Evolutionary conservation across 176 grass and related monocot species (phyloP).

Genomic region (Ampelocalamus luodianensis): DNA sequence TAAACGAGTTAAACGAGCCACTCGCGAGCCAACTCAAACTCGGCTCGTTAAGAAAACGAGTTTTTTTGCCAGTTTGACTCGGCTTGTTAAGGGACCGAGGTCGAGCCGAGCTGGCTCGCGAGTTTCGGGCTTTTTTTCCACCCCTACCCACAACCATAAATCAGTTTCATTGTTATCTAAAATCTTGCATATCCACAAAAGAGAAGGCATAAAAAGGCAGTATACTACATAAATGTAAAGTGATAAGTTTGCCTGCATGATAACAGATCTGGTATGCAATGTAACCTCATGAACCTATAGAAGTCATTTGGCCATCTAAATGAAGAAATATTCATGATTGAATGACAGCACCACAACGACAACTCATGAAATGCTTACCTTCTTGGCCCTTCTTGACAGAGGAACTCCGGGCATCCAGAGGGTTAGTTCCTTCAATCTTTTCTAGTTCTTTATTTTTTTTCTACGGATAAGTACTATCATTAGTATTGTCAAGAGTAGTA

Average conservation of each 20-base stretch:
- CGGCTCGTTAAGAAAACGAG: no score
- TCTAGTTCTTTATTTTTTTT: slow-evolving; percentile 78
- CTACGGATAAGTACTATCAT: slow-evolving; percentile 77
- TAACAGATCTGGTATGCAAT: slow-evolving; percentile 22
- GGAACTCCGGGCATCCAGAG: slow-evolving; percentile 47
- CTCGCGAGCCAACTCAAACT: no score
- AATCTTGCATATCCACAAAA: not conserved
- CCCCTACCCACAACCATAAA: not conserved
- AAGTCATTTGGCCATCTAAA: slow-evolving; percentile 25
- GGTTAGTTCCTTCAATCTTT: slow-evolving; percentile 56
- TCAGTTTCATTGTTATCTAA: not conserved
- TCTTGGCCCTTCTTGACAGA: slow-evolving; percentile 65
- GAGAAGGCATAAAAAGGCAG: not conserved
- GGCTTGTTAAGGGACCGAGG: no score
- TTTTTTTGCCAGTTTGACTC: no score
- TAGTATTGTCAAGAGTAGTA: no score
- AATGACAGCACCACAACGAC: not conserved
- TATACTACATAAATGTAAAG: not conserved
- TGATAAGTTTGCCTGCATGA: not conserved
- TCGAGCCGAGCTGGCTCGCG: no score
- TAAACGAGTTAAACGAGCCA: no score
- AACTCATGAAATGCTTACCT: slow-evolving; percentile 54
- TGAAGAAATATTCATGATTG: slow-evolving; percentile 10
- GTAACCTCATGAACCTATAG: not conserved
- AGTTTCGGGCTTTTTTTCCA: no score